Conservation (phyloP, 225 moss, liverwort and hornwort species). For the Polytrichum formosum region DNA sequence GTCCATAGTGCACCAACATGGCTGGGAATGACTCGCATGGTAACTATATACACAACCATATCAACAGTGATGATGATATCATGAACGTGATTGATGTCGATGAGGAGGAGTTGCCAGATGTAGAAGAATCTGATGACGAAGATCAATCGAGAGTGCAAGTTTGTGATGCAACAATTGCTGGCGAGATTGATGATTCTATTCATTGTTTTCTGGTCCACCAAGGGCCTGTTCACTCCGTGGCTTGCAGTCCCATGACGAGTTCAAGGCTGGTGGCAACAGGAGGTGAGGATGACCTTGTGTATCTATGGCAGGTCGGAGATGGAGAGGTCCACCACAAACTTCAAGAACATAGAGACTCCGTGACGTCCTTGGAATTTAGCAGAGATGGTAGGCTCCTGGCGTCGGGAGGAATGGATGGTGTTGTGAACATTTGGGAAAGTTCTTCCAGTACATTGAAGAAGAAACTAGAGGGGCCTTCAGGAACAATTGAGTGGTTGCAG, state of each 20-base stretch:
- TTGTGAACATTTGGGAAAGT: conserved; percentile 1
- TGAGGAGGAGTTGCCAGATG: neutral
- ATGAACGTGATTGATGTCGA: too few species aligned
- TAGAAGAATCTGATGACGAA: neutral
- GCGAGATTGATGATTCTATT: neutral
- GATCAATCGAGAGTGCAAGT: neutral
- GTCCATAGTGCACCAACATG: too few species aligned
- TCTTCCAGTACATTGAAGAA: neutral
- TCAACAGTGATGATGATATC: too few species aligned
- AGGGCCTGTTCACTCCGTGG: neutral
- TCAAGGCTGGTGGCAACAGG: neutral
- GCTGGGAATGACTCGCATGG: too few species aligned
- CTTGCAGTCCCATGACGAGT: neutral
- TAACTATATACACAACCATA: too few species aligned
- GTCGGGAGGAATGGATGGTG: neutral
- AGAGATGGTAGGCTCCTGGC: neutral
- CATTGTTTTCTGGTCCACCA: neutral
- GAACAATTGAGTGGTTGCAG: conserved; percentile 37
- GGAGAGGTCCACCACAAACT: neutral
- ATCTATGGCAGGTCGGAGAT: neutral
- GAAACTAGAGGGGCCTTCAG: conserved; percentile 3
- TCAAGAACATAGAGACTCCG: neutral
- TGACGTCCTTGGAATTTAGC: conserved; percentile 3
- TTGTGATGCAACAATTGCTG: neutral
- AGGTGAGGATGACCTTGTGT: neutral